Base-by-base conservation (phyloP, 108 stramenopile genomes). In the Nannochloropsis salina region DNA sequence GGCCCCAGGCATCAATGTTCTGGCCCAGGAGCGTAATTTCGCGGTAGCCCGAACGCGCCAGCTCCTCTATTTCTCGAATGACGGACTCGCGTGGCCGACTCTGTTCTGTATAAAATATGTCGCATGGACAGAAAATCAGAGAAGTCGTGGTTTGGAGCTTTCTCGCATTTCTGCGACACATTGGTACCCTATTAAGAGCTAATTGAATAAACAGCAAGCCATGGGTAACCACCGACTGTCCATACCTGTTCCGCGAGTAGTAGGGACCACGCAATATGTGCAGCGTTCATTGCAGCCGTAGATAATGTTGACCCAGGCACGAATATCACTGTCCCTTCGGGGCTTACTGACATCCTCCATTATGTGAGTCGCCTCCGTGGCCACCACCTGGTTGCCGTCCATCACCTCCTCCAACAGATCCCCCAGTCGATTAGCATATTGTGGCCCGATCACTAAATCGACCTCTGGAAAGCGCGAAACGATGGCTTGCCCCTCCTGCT, bases 271-370 rank as follows among this genome's bases (percentile, higher is more conserved):
- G 86, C 96, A 97, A 86, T 96, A 97, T 4, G 95, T 95, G 85
- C 96, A 97, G 86, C 95, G 95, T 90, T 98, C 98, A 89, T 98
- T 98, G 92, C 98, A 98, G 21, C 98, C 91, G 80, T 91, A 91
- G 42, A 89, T 88, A 41, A 98, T 95, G 92, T 97, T 97, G 31
- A 97, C 97, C 96, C 96, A 98, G 20, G 96, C 97, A 85, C 94
- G 93, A 3, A 94, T 92, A 20, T 91, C 91, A 40, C 93, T 94
- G 42, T 89, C 86, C 5, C 98, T 89, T 40, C 95, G 89, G 9
- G 97, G 96, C 86, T 95, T 95, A 80, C 96, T 93, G 18, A 94
- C 93, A 86, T 98, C 97, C 89, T 98, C 97, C 95, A 95, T 96
- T 42, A 97, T 96, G 85, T 96, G 94, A 43, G 92, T 94, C 9